phyloP scores from a whole-genome alignment of 2,329 filamentous ascomycete genomes.

The Epichloe typhina region DNA sequence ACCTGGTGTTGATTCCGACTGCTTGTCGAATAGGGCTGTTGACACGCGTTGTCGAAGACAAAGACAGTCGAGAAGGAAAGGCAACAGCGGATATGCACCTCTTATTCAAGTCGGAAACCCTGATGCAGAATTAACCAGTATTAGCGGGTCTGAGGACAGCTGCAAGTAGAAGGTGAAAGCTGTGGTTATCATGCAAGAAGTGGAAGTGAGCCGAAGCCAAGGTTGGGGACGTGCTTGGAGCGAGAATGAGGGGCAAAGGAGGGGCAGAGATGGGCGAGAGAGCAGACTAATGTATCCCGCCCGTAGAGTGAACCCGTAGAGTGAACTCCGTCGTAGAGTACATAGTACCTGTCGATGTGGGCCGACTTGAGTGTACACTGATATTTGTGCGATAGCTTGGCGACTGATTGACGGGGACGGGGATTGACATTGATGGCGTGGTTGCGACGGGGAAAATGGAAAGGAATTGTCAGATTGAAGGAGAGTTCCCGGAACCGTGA shows the following conservation, averaged over 20 bases:
- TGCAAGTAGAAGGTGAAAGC: conserved; percentile 5
- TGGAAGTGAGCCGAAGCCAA: not conserved
- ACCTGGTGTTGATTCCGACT: not conserved
- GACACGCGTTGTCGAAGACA: not conserved
- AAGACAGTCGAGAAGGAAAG: not conserved
- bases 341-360: too few relatives aligned
- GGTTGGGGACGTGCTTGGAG: not conserved
- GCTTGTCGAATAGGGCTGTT: not conserved
- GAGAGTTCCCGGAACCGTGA: too few relatives aligned
- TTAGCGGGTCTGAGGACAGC: not conserved
- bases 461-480: too few relatives aligned
- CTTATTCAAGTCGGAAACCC: not conserved
- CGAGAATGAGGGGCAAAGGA: not conserved
- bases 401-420: too few relatives aligned
- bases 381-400: too few relatives aligned
- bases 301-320: too few relatives aligned
- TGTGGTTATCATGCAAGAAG: not conserved
- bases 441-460: too few relatives aligned
- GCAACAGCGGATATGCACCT: conserved; percentile 1
- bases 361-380: too few relatives aligned
- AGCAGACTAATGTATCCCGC: not conserved
- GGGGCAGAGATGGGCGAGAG: not conserved
- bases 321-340: too few relatives aligned
- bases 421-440: too few relatives aligned
- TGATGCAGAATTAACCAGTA: not conserved